These are phyloP conservation scores for Grosmannia serpens DNA, from an alignment of 2,329 filamentous ascomycete species.

Conservation along the genomic window DNA sequence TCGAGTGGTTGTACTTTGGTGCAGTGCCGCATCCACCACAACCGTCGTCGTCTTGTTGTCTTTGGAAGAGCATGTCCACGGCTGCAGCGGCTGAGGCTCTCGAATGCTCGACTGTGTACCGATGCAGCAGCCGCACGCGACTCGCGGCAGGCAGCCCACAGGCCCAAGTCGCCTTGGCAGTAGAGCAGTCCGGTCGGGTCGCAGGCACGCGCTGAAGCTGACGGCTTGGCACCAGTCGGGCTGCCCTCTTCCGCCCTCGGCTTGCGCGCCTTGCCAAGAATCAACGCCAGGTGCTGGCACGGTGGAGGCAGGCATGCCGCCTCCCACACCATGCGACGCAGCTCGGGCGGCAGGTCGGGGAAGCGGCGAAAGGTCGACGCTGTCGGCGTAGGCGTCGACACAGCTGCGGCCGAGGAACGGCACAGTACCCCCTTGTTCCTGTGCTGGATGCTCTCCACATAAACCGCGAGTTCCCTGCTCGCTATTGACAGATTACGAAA, in stretches of 20 bases:
- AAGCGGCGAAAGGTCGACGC: background rate
- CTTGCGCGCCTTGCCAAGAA: background rate
- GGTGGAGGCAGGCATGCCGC: background rate
- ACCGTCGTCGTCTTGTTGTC: too few species aligned
- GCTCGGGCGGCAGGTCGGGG: background rate
- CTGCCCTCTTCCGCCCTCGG: background rate
- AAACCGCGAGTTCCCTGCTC: background rate
- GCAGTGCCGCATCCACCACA: background rate
- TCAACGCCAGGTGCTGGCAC: background rate
- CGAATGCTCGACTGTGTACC: background rate
- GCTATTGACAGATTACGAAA: background rate
- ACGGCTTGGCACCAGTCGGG: background rate
- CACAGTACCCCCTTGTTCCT: background rate
- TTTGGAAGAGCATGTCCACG: background rate
- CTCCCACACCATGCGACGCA: background rate
- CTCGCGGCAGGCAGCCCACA: background rate
- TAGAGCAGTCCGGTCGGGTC: background rate
- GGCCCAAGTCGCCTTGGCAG: background rate
- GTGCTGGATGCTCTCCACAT: background rate
- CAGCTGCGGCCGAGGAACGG: background rate
- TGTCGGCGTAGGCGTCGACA: background rate
- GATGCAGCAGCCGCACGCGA: background rate
- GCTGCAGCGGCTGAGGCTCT: background rate
- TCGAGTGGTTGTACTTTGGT: background rate
- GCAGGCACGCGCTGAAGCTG: background rate